Evolutionary conservation across 1,139 yeast genomes (phyloP).

Genomic region (Eremothecium gossypii): DNA sequence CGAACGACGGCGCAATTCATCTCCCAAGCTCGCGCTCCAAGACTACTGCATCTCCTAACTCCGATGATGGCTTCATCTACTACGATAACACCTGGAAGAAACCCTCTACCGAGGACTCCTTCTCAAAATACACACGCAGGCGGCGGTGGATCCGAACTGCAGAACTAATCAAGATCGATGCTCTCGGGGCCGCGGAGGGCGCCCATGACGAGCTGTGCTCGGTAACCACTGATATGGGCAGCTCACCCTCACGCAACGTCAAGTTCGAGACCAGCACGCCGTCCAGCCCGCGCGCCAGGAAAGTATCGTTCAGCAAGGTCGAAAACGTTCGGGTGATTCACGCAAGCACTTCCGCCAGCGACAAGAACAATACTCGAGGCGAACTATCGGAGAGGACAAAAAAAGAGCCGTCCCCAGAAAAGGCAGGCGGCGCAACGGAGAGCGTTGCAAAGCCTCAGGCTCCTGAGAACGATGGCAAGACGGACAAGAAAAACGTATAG

Average conservation of each 20-base stretch:
- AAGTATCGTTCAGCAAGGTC: slow-evolving; percentile 25
- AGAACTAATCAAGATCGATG: slow-evolving; percentile 44
- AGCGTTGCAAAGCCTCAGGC: background rate
- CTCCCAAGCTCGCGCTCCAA: slow-evolving; percentile 56
- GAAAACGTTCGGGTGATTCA: slow-evolving; percentile 25
- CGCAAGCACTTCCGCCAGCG: background rate
- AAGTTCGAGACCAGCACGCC: background rate
- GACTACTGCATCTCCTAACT: slow-evolving; percentile 66
- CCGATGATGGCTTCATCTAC: slow-evolving; percentile 80
- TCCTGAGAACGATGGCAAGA: background rate
- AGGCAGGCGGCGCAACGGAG: background rate
- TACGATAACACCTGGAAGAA: slow-evolving; percentile 92
- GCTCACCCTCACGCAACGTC: slow-evolving; percentile 1
- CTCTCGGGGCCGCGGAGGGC: slow-evolving; percentile 3
- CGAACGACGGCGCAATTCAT: slow-evolving; percentile 80
- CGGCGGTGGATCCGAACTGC: slow-evolving; percentile 96
- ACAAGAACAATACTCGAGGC: background rate
- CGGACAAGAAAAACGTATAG: slow-evolving; percentile 4
- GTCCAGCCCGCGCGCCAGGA: slow-evolving; percentile 11
- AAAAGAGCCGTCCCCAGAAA: background rate
- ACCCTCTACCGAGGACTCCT: slow-evolving; percentile 81
- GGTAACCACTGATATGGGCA: slow-evolving; percentile 5
- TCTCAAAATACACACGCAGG: slow-evolving; percentile 84
- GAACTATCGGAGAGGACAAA: background rate
- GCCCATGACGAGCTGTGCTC: slow-evolving; percentile 1